Evolutionary conservation across 805 yeast species (phyloP).

Genomic region (Pichia nanzhaoensis): DNA sequence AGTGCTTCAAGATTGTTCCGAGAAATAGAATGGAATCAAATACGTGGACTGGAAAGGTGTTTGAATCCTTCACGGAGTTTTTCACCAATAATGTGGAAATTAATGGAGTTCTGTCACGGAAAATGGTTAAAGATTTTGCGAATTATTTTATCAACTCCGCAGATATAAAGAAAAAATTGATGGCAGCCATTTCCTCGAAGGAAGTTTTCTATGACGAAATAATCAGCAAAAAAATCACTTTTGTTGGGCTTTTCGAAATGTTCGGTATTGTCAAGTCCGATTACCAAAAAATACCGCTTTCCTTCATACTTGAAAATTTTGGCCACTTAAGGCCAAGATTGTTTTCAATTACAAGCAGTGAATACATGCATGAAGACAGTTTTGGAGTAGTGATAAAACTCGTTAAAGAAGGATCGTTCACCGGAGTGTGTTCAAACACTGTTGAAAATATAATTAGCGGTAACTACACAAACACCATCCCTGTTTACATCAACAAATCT

Average conservation of each 20-base stretch:
- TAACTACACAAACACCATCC: conserved; percentile 48
- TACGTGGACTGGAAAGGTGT: conserved; percentile 33
- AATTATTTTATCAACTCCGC: conserved; percentile 13
- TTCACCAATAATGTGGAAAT: conserved; percentile 78
- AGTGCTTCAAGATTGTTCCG: conserved; percentile 49
- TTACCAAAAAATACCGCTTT: conserved; percentile 74
- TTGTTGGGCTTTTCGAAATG: conserved; percentile 59
- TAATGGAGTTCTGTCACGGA: conserved; percentile 80
- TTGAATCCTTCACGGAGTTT: conserved; percentile 62
- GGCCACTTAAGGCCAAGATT: conserved; percentile 81
- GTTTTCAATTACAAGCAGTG: conserved; percentile 86
- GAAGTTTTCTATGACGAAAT: conserved; percentile 55
- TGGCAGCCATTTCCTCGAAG: conserved; percentile 21
- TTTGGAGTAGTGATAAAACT: conserved; percentile 80
- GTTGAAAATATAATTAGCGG: conserved; percentile 56
- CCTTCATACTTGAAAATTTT: conserved; percentile 70
- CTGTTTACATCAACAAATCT: conserved; percentile 83
- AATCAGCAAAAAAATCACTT: conserved; percentile 47
- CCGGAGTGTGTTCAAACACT: conserved; percentile 85
- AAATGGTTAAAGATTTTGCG: conserved; percentile 37
- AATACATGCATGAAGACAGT: conserved; percentile 49
- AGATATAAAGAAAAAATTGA: conserved; percentile 15
- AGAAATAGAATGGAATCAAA: conserved; percentile 52
- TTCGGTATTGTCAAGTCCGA: conserved; percentile 46
- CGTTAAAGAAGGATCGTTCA: conserved; percentile 44